phyloP scores from a whole-genome alignment of 2,329 filamentous ascomycete genomes.

The Stachybotrys chlorohalonatus region DNA sequence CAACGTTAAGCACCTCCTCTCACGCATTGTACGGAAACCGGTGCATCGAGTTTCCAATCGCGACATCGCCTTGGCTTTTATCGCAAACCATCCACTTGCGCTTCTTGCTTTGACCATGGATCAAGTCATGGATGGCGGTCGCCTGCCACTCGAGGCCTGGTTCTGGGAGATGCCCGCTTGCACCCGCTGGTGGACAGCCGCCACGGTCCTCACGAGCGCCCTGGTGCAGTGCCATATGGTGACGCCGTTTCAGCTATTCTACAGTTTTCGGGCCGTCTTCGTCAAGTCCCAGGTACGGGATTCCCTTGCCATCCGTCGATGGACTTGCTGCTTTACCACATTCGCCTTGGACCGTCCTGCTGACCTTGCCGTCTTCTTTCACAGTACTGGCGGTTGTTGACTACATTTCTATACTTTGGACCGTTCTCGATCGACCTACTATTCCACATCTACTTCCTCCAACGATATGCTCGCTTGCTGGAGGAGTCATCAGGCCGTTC shows the following conservation, averaged over 20 bases:
- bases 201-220: conserved; percentile 77
- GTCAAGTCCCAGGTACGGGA: conserved; percentile 73
- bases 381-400: conserved; percentile 93
- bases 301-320: not conserved
- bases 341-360: not conserved
- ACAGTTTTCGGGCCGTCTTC: conserved; percentile 89
- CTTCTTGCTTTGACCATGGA: conserved; percentile 32
- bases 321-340: not conserved
- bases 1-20: too few relatives aligned
- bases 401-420: conserved; percentile 96
- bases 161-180: conserved; percentile 98
- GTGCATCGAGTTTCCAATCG: not conserved
- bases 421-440: conserved; percentile 88
- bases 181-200: conserved; percentile 94
- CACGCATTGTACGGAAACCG: too few relatives aligned
- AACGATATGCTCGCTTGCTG: conserved; percentile 88
- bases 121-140: conserved; percentile 50
- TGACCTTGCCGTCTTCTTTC: conserved; percentile 5
- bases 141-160: conserved; percentile 87
- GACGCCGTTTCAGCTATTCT: conserved; percentile 92
- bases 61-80: not conserved
- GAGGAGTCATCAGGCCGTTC: conserved; percentile 91
- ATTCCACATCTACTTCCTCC: conserved; percentile 97
- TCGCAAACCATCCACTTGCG: too few relatives aligned
- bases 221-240: conserved; percentile 90